Evolutionary conservation across 495 filamentous ascomycete genomes (phyloP).

Genomic region (Cercophora scortea): DNA sequence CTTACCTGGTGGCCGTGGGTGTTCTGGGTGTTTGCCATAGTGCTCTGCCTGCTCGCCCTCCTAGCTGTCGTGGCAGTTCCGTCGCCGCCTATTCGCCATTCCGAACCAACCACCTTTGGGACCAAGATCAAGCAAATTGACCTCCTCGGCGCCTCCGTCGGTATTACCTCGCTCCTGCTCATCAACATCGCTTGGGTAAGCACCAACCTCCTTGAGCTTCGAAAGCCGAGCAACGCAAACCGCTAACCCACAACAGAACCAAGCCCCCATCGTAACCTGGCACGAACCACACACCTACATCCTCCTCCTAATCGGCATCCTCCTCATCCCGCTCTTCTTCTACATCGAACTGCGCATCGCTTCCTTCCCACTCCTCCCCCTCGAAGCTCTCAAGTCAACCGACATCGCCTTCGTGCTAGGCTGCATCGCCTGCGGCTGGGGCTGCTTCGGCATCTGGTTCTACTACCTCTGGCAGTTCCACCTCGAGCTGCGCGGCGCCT

Average conservation of each 20-base stretch:
- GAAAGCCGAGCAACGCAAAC: background rate
- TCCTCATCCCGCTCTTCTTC: slow-evolving; percentile 43
- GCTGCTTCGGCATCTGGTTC: slow-evolving; percentile 52
- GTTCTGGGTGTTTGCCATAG: slow-evolving; percentile 50
- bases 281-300: slow-evolving; percentile 41
- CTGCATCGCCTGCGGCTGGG: slow-evolving; percentile 52
- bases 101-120: slow-evolving; percentile 6
- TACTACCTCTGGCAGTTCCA: slow-evolving; percentile 52
- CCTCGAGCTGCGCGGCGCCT: slow-evolving; percentile 34
- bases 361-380: slow-evolving; percentile 46
- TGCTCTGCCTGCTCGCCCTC: slow-evolving; percentile 34
- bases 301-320: slow-evolving; percentile 47
- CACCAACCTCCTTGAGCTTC: no score
- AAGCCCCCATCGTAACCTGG: slow-evolving; percentile 55
- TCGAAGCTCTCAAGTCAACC: slow-evolving; percentile 35
- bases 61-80: slow-evolving; percentile 37
- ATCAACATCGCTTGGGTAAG: slow-evolving; percentile 47
- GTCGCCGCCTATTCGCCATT: slow-evolving; percentile 19
- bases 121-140: slow-evolving; percentile 34
- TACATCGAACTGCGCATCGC: slow-evolving; percentile 39
- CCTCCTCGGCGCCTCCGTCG: slow-evolving; percentile 37
- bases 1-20: slow-evolving; percentile 62
- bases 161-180: slow-evolving; percentile 49
- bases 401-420: slow-evolving; percentile 48
- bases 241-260: slow-evolving; percentile 29